These are phyloP conservation scores for Fusarium falciforme DNA, from an alignment of 2,329 filamentous ascomycete species.

Conservation along the genomic window DNA sequence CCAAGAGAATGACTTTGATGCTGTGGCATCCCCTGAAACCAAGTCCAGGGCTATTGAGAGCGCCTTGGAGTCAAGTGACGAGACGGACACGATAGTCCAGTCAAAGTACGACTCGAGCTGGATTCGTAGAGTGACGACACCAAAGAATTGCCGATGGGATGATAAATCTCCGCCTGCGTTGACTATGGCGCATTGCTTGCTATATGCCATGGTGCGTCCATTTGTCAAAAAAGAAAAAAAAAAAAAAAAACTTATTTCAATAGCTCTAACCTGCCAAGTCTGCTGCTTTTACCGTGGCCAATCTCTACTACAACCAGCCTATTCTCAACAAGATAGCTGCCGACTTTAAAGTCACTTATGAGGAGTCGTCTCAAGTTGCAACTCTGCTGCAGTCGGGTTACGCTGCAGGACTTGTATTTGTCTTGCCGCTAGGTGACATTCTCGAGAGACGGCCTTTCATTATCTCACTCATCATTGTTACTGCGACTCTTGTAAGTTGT, in stretches of 20 bases:
- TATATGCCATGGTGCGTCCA: constrained; percentile 72
- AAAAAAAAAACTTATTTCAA: too few species aligned
- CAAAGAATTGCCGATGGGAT: constrained; percentile 75
- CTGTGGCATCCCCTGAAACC: neutral
- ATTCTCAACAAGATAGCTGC: constrained; percentile 80
- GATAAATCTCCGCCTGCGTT: constrained; percentile 74
- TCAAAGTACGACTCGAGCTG: constrained; percentile 39
- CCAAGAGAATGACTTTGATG: constrained; percentile 13
- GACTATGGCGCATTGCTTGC: constrained; percentile 73
- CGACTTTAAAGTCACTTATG: constrained; percentile 77
- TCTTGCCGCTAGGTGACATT: constrained; percentile 81
- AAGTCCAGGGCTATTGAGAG: neutral
- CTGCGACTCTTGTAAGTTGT: constrained; percentile 71
- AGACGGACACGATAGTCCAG: constrained; percentile 8
- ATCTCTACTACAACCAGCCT: constrained; percentile 85
- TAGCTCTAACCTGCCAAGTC: constrained; percentile 49
- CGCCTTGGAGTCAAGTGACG: constrained; percentile 23
- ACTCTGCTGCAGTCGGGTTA: constrained; percentile 86
- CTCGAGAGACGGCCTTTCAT: constrained; percentile 77
- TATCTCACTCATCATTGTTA: constrained; percentile 73
- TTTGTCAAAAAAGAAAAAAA: neutral
- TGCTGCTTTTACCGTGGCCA: constrained; percentile 77
- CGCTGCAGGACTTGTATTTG: constrained; percentile 76
- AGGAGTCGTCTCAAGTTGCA: constrained; percentile 74
- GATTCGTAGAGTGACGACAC: constrained; percentile 56